Conservation (phyloP, 2,329 filamentous ascomycete species). For the Trichophyton schoenleinii region DNA sequence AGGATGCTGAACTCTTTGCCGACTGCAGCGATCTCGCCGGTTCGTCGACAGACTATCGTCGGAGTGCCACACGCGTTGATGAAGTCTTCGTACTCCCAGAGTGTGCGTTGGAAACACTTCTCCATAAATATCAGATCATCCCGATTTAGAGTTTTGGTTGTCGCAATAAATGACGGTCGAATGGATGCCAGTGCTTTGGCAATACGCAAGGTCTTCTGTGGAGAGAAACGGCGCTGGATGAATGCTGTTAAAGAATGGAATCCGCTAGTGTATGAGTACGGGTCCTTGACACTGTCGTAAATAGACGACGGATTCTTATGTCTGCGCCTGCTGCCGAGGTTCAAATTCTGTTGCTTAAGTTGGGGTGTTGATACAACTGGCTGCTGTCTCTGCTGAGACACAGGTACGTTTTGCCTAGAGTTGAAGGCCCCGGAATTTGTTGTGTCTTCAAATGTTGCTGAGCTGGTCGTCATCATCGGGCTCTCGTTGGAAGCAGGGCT, state of each 20-base stretch:
- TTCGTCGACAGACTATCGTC: slow-evolving; percentile 80
- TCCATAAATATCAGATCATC: slow-evolving; percentile 96
- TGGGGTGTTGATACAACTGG: slow-evolving; percentile 33
- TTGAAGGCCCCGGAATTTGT: slow-evolving; percentile 17
- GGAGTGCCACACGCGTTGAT: slow-evolving; percentile 80
- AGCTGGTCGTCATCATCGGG: slow-evolving; percentile 32
- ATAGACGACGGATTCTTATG: slow-evolving; percentile 66
- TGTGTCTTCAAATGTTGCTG: slow-evolving; percentile 27
- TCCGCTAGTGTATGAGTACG: slow-evolving; percentile 78
- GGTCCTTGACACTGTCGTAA: slow-evolving; percentile 78
- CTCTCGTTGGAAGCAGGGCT: slow-evolving; percentile 48
- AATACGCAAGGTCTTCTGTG: slow-evolving; percentile 66
- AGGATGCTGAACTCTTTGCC: slow-evolving; percentile 95
- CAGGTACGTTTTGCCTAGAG: slow-evolving; percentile 13
- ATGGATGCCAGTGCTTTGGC: slow-evolving; percentile 81
- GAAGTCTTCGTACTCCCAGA: slow-evolving; percentile 89
- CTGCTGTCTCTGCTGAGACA: slow-evolving; percentile 19
- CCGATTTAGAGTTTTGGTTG: slow-evolving; percentile 73
- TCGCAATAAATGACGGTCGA: slow-evolving; percentile 83
- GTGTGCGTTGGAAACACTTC: slow-evolving; percentile 83
- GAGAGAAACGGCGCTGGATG: slow-evolving; percentile 63
- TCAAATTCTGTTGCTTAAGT: slow-evolving; percentile 30
- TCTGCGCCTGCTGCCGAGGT: slow-evolving; percentile 34
- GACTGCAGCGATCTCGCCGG: slow-evolving; percentile 86
- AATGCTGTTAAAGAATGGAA: slow-evolving; percentile 81